Evolutionary conservation across 2,329 filamentous ascomycete species (phyloP).

Genomic region (Calcarisporium arbuscula): DNA sequence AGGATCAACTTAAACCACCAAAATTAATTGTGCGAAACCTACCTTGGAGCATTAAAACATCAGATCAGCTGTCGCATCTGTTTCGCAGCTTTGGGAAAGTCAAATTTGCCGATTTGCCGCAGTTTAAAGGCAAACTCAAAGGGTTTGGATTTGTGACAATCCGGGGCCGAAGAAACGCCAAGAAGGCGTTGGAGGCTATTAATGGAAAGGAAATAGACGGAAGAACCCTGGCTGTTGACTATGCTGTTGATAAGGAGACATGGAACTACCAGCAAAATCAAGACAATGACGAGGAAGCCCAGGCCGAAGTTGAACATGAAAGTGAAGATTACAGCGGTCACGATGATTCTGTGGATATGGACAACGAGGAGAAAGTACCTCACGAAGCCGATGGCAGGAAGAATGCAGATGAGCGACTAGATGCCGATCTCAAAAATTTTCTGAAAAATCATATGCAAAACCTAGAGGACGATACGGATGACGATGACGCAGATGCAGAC

Average conservation of each 20-base stretch:
- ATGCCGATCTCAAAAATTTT: constrained; percentile 46
- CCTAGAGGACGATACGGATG: constrained; percentile 44
- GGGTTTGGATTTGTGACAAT: constrained; percentile 93
- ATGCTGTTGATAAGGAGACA: constrained; percentile 85
- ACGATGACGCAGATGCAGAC: constrained; percentile 34
- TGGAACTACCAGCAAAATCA: constrained; percentile 62
- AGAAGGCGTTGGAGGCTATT: constrained; percentile 75
- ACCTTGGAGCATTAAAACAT: constrained; percentile 89
- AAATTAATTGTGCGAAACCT: constrained; percentile 88
- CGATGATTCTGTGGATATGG: constrained; percentile 20
- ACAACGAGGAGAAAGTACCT: constrained; percentile 20
- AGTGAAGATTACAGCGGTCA: constrained; percentile 28
- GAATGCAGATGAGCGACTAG: constrained; percentile 33
- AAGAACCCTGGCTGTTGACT: constrained; percentile 85
- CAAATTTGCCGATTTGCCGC: constrained; percentile 79
- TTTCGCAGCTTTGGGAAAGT: constrained; percentile 90
- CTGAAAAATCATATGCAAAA: constrained; percentile 53
- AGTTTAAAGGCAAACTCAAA: constrained; percentile 65
- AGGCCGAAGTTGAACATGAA: constrained; percentile 27
- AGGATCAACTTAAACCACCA: constrained; percentile 50
- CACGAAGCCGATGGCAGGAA: constrained; percentile 23
- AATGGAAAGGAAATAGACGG: constrained; percentile 91
- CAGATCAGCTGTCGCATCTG: constrained; percentile 70
- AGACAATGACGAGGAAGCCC: constrained; percentile 25
- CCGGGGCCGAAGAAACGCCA: constrained; percentile 81